Conservation (phyloP, 2,329 filamentous ascomycete genomes). For the Aspergillus sclerotialis region DNA sequence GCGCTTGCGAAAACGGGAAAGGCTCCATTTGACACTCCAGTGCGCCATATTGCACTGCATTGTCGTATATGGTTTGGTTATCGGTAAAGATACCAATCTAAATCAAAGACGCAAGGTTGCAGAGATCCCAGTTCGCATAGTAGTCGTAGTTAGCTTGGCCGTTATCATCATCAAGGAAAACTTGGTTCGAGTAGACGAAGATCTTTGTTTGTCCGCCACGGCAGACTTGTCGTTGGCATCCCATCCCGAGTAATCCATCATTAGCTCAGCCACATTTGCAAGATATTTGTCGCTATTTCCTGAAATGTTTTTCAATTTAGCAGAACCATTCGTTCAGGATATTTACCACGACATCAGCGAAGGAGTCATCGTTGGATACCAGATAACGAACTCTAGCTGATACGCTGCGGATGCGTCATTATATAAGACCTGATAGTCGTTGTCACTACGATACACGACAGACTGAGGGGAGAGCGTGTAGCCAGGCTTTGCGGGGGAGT, state of each 20-base stretch:
- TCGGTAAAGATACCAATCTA: slow-evolving; percentile 39
- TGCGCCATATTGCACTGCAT: slow-evolving; percentile 37
- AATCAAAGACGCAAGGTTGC: slow-evolving; percentile 36
- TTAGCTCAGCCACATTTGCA: slow-evolving; percentile 41
- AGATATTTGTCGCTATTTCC: slow-evolving; percentile 35
- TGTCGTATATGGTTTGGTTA: slow-evolving; percentile 35
- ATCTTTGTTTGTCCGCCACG: slow-evolving; percentile 19
- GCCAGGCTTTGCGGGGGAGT: slow-evolving; percentile 19
- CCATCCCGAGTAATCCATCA: slow-evolving; percentile 32
- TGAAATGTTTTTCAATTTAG: slow-evolving; percentile 24
- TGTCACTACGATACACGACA: slow-evolving; percentile 30
- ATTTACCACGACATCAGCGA: slow-evolving; percentile 29
- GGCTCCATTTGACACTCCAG: too few species aligned
- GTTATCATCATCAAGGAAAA: slow-evolving; percentile 34
- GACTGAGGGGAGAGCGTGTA: slow-evolving; percentile 23
- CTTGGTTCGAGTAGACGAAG: slow-evolving; percentile 34
- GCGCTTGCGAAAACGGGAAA: too few species aligned
- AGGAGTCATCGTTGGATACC: slow-evolving; percentile 29
- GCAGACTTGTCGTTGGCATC: slow-evolving; percentile 13
- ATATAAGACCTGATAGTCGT: slow-evolving; percentile 29
- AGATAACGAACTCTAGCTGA: slow-evolving; percentile 36
- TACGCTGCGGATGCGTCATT: slow-evolving; percentile 34
- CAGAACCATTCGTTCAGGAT: slow-evolving; percentile 36
- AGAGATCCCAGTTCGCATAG: slow-evolving; percentile 42
- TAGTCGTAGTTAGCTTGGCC: slow-evolving; percentile 28